These are phyloP conservation scores for Puya raimondii DNA, from an alignment of 176 grass and related monocot species.

Conservation along the genomic window DNA sequence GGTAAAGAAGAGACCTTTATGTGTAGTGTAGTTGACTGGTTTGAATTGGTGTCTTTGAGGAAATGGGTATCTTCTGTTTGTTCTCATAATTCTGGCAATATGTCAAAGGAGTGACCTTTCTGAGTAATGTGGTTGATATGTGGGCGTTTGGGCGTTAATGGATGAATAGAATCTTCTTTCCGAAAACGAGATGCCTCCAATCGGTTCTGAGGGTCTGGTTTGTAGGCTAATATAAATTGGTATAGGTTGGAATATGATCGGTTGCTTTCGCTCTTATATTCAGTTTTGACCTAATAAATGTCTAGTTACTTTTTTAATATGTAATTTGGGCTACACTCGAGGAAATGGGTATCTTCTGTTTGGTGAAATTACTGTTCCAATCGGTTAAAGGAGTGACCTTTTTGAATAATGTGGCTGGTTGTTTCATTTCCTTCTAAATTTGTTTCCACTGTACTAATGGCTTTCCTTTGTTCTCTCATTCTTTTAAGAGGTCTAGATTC, in stretches of 20 bases:
- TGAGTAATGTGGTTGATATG: not conserved
- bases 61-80: not conserved
- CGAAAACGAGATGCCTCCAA: no score
- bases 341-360: not conserved
- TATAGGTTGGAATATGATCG: no score
- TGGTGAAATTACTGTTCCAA: not conserved
- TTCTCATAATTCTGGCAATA: not conserved
- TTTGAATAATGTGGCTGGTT: not conserved
- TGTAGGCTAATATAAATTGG: no score
- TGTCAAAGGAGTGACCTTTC: slow-evolving; percentile 1
- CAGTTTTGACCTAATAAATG: no score
- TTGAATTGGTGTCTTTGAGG: not conserved
- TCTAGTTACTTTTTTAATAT: no score
- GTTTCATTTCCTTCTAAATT: not conserved
- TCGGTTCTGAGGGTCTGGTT: no score
- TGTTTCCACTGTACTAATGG: no score
- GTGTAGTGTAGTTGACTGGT: no score
- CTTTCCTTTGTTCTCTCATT: not conserved
- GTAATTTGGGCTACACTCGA: not conserved
- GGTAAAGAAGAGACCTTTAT: no score
- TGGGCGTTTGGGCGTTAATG: no score
- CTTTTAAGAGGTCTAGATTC: not conserved
- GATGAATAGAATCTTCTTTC: no score
- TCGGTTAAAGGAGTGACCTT: not conserved
- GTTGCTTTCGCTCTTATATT: no score